Evolutionary conservation across 805 yeast species (phyloP).

Genomic region (Candida ipomoeae): DNA sequence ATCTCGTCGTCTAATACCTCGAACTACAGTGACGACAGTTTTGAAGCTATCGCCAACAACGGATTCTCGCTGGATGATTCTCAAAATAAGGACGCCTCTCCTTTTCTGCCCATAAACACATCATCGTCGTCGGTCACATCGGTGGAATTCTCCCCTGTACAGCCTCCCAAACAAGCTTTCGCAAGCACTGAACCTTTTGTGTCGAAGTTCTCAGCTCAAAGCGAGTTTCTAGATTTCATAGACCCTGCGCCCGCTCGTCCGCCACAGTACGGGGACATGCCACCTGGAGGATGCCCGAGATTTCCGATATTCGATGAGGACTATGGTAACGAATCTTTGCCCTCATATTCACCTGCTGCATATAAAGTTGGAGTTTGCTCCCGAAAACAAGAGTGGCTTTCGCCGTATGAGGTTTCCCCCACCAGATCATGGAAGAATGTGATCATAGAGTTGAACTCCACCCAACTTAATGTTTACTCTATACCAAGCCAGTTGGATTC

Average conservation of each 20-base stretch:
- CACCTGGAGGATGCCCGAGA: conserved; percentile 44
- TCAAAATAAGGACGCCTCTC: neutral
- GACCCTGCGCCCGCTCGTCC: conserved; percentile 40
- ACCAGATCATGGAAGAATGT: conserved; percentile 66
- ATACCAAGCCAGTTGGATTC: conserved; percentile 33
- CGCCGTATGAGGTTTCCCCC: conserved; percentile 71
- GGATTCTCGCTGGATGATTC: neutral
- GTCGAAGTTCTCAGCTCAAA: conserved; percentile 6
- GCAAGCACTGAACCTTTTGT: neutral
- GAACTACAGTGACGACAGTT: neutral
- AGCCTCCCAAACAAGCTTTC: neutral
- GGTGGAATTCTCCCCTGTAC: neutral
- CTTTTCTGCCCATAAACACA: neutral
- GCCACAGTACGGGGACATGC: conserved; percentile 32
- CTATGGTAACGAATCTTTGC: conserved; percentile 43
- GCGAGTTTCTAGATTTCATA: conserved; percentile 24
- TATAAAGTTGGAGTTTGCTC: conserved; percentile 52
- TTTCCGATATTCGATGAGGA: conserved; percentile 23
- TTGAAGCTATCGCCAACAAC: neutral
- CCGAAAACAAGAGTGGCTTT: conserved; percentile 69
- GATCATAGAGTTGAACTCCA: conserved; percentile 75
- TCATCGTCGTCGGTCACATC: conserved; percentile 1
- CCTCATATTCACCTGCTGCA: conserved; percentile 63
- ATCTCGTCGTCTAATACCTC: neutral
- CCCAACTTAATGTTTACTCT: conserved; percentile 71